Evolutionary conservation across 345 rosid species (phyloP).

Genomic region (Excoecaria agallocha): DNA sequence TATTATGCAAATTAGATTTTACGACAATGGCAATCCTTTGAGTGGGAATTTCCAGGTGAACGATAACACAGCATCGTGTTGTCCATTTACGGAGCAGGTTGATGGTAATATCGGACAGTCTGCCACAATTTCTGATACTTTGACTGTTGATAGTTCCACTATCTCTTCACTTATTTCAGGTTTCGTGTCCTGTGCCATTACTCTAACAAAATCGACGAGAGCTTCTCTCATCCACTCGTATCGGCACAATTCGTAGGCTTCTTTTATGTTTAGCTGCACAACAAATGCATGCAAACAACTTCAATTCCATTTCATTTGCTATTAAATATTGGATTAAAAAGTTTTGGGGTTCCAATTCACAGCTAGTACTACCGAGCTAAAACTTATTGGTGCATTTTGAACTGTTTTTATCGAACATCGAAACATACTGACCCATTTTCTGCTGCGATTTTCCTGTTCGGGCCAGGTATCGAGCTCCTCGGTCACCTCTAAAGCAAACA

Average conservation of each 20-base stretch:
- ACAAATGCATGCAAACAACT: not conserved
- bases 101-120: constrained; percentile 31
- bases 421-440: constrained; percentile 31
- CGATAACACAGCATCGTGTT: constrained; percentile 18
- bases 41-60: constrained; percentile 34
- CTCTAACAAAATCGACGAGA: constrained; percentile 7
- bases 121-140: constrained; percentile 22
- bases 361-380: too few species aligned
- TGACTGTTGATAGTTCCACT: constrained; percentile 21
- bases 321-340: not conserved
- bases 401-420: too few species aligned
- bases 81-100: constrained; percentile 28
- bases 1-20: not conserved
- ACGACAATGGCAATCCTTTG: constrained; percentile 32
- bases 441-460: constrained; percentile 37
- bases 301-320: not conserved
- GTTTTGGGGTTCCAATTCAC: not conserved
- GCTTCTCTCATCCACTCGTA: constrained; percentile 52
- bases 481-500: constrained; percentile 44
- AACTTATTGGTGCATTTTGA: too few species aligned
- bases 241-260: constrained; percentile 41
- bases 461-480: constrained; percentile 56
- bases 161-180: constrained; percentile 30
- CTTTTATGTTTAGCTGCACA: constrained; percentile 30
- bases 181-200: not conserved